Percentiles rank a stretch among this genome's conserved stretches.
These are phyloP conservation scores for Mycena rosella DNA, from an alignment of 768 basidiomycete species.

Conservation along the genomic window DNA sequence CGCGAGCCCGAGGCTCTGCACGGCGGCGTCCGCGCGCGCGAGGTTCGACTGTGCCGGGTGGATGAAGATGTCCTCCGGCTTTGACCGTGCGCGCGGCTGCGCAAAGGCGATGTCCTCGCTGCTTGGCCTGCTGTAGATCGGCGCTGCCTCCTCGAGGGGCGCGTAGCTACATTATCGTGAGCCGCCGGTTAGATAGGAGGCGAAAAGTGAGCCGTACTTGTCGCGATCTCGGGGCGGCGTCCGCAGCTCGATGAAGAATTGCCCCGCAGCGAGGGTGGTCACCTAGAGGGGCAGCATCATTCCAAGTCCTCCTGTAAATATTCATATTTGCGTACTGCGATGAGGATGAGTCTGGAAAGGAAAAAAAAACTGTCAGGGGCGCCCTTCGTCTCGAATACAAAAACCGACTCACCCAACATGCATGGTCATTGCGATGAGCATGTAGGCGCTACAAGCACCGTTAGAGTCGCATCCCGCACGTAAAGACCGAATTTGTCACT, in stretches of 20 bases:
- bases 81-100: constrained; percentile 65
- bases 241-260: constrained; percentile 67
- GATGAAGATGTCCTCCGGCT: constrained; percentile 71
- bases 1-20: constrained; percentile 63
- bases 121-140: constrained; percentile 31
- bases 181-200: neutral
- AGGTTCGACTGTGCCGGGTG: constrained; percentile 74
- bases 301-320: too few relatives aligned
- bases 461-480: constrained; percentile 11
- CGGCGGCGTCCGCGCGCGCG: constrained; percentile 75
- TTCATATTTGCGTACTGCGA: constrained; percentile 55
- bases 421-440: constrained; percentile 81
- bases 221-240: constrained; percentile 36
- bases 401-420: constrained; percentile 78
- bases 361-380: constrained; percentile 8
- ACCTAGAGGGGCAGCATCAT: constrained; percentile 52
- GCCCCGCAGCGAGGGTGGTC: constrained; percentile 66
- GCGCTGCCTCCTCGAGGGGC: constrained; percentile 37
- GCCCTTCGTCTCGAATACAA: neutral
- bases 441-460: constrained; percentile 64
- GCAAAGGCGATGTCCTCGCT: constrained; percentile 39
- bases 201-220: constrained; percentile 24
- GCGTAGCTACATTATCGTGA: constrained; percentile 16
- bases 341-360: constrained; percentile 58
- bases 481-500: constrained; percentile 41